phyloP scores from a whole-genome alignment of 306 rosid genomes.

The Ochetophila trinervis region DNA sequence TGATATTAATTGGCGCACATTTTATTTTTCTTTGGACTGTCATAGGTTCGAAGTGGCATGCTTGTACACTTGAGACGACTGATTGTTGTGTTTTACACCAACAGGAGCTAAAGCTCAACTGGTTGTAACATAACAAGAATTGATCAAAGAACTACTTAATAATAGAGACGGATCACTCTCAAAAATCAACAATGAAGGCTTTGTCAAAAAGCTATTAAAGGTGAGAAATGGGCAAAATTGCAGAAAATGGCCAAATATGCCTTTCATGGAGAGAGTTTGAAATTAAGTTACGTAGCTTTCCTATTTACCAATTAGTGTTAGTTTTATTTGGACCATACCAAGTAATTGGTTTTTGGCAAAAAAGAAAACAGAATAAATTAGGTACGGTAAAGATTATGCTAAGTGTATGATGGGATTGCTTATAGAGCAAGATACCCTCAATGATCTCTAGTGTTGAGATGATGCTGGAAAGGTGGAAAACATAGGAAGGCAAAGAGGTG shows the following conservation, averaged over 20 bases:
- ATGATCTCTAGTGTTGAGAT: conserved; percentile 19
- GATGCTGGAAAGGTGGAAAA: conserved; percentile 29
- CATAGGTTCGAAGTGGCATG: no score
- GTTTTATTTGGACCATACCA: no score
- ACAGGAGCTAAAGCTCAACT: conserved; percentile 25
- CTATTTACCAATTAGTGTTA: no score
- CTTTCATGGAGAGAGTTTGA: conserved; percentile 33
- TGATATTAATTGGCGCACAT: no score
- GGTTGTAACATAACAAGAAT: conserved; percentile 23
- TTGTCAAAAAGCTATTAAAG: no score
- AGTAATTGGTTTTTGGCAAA: no score
- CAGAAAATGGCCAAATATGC: conserved; percentile 25
- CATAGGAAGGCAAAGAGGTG: conserved; percentile 20
- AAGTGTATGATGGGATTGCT: background rate
- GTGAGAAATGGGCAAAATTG: conserved; percentile 26
- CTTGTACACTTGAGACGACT: no score
- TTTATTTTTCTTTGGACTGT: no score
- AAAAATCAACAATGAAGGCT: background rate
- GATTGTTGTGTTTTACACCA: no score
- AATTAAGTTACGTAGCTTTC: conserved; percentile 1
- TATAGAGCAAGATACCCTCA: conserved; percentile 14
- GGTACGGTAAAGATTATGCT: no score
- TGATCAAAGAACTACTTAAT: conserved; percentile 28
- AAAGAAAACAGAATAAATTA: no score
- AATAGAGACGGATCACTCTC: conserved; percentile 15